Conservation (phyloP, 331 rosid genomes). For the Malus hybrid region DNA sequence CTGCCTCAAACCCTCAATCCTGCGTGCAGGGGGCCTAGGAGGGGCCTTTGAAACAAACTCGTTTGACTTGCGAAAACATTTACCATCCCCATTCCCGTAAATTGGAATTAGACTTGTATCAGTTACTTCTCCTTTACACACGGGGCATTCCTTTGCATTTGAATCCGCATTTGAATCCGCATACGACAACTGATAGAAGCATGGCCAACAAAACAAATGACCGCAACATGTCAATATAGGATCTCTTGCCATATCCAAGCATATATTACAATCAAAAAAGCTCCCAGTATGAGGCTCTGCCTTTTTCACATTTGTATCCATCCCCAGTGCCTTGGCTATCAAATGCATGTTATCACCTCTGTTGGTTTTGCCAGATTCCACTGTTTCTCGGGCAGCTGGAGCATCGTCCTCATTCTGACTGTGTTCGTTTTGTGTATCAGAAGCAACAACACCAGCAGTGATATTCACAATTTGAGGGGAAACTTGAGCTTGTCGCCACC, state of each 20-base stretch:
- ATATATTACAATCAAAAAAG: constrained; percentile 53
- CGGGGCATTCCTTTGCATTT: constrained; percentile 64
- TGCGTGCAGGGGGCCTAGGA: constrained; percentile 52
- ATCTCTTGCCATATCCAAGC: constrained; percentile 48
- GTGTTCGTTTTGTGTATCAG: constrained; percentile 13
- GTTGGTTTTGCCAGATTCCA: constrained; percentile 1
- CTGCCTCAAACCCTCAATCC: constrained; percentile 74
- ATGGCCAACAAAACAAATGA: constrained; percentile 85
- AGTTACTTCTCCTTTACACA: constrained; percentile 57
- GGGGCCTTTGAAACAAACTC: constrained; percentile 35
- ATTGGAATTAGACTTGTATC: constrained; percentile 46
- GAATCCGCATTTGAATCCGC: constrained; percentile 31
- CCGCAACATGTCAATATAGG: constrained; percentile 83
- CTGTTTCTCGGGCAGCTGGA: constrained; percentile 17
- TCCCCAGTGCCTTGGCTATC: constrained; percentile 48
- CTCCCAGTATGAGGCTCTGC: constrained; percentile 27
- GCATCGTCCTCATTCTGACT: neutral
- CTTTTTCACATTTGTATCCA: constrained; percentile 24
- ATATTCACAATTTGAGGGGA: constrained; percentile 22
- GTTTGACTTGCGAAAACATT: constrained; percentile 13
- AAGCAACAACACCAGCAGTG: constrained; percentile 7
- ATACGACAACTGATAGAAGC: constrained; percentile 48
- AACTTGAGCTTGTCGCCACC: constrained; percentile 19
- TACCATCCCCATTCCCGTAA: constrained; percentile 39
- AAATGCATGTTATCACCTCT: constrained; percentile 26